Base-by-base conservation (phyloP, 2,329 filamentous ascomycete species). In the Aspergillus awamori region DNA sequence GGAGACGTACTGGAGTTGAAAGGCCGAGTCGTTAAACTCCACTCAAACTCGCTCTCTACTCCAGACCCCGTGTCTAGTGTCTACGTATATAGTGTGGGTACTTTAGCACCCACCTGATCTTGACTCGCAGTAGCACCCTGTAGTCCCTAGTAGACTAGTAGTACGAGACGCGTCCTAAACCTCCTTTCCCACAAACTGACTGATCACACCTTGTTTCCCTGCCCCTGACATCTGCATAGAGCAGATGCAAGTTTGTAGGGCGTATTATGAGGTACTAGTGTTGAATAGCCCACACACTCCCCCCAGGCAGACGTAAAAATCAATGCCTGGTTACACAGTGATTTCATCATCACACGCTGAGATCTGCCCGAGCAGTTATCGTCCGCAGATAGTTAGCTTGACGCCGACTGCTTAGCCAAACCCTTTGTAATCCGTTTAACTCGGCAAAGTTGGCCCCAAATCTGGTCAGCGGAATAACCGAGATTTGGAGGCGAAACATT, bases 401-500 rank as follows among this genome's bases (percentile, higher is more conserved):
- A 24, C 5, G 20, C 39, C 17, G 22, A 11, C 2, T 47, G 45
- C 22, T 30, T 49, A 7, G 45, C 11, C 45, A 20, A 48, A 28
- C 26, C 10, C 22, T 24, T 24, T 22, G 15, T 17, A n/a, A 33
- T 28, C 28, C 26, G 47, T 24, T 8, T 11, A 8, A 51, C 26
- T 51, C 47, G 47, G 47, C 47, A 51, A 51, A 33, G 15, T 20
- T 30, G 8, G n/a, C 15, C 26, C 47, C 47, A 33, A 51, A 20
- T 30, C 47, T 28, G 28, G 53, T 39, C 41, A 55, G 36, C 30
- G 24, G 36, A 52, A 33, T 47, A 49, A 53, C 60, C 57, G 60
- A 53, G 48, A 38, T 39, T 57, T 60, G 51, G 43, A 58, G 47
- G 17, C 38, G 41, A 38, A 47, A 45, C 53, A 47, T 47, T 56